These are phyloP conservation scores for Centaurea solstitialis DNA, from an alignment of 129 eudicot species.

Conservation along the genomic window DNA sequence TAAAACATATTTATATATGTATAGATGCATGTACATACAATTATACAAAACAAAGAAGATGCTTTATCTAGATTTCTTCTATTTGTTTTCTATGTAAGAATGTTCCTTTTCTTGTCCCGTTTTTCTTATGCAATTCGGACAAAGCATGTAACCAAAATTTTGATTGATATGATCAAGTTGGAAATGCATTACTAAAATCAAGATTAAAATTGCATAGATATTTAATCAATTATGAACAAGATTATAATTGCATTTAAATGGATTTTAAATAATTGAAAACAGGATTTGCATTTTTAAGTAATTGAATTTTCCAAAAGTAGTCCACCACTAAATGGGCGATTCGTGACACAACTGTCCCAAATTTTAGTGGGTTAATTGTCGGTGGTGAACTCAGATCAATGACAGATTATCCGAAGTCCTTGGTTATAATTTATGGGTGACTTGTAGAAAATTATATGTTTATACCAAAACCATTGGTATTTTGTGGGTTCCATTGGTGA, in stretches of 20 bases:
- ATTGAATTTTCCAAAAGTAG: no score
- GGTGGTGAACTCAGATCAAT: no score
- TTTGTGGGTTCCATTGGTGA: no score
- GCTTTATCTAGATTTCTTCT: constrained; percentile 12
- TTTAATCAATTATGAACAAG: background rate
- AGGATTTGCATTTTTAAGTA: no score
- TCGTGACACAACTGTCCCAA: no score
- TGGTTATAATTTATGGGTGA: no score
- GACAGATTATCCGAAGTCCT: no score
- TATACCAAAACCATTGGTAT: no score
- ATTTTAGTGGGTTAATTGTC: no score
- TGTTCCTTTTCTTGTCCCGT: constrained; percentile 25
- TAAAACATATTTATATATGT: background rate
- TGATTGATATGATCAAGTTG: constrained; percentile 1
- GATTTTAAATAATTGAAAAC: no score
- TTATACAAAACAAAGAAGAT: constrained; percentile 18
- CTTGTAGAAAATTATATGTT: no score
- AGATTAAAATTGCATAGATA: background rate
- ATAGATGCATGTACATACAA: constrained; percentile 3
- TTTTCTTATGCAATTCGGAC: constrained; percentile 16
- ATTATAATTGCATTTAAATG: background rate
- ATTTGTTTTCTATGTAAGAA: constrained; percentile 22
- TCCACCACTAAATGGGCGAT: no score
- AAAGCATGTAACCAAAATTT: constrained; percentile 14
- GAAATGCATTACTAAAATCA: background rate